A percentile compares a stretch with the other conserved stretches of the same genome.
Evolutionary conservation across 257 asterid species (phyloP).

Genomic region (Catharanthus roseus): DNA sequence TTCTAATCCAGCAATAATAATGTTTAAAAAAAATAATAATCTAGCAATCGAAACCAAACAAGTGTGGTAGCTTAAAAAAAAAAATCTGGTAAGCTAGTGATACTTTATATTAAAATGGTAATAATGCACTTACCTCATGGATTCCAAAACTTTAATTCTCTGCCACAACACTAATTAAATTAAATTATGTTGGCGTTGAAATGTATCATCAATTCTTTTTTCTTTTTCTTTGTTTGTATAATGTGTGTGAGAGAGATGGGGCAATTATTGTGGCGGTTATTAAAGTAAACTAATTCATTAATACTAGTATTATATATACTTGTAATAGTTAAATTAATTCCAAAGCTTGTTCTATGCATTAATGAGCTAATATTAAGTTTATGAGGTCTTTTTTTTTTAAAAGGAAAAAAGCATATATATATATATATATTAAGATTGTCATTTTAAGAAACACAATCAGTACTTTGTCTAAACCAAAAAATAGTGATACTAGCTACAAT

Average conservation of each 20-base stretch:
- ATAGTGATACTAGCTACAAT: background rate
- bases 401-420: too few relatives aligned
- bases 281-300: conserved; percentile 21
- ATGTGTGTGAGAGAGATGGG: conserved; percentile 26
- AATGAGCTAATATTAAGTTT: background rate
- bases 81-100: too few relatives aligned
- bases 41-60: too few relatives aligned
- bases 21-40: too few relatives aligned
- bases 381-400: too few relatives aligned
- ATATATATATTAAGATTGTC: background rate
- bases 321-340: conserved; percentile 16
- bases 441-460: too few relatives aligned
- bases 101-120: too few relatives aligned
- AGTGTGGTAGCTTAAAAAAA: too few relatives aligned
- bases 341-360: background rate
- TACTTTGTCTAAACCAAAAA: too few relatives aligned
- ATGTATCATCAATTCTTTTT: background rate
- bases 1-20: too few relatives aligned
- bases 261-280: conserved; percentile 66
- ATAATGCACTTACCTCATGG: too few relatives aligned
- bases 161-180: background rate
- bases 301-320: too few relatives aligned
- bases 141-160: background rate
- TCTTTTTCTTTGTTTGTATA: background rate
- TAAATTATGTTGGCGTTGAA: background rate